Conservation (phyloP, 352 stramenopile species). For the Globisporangium splendens region DNA sequence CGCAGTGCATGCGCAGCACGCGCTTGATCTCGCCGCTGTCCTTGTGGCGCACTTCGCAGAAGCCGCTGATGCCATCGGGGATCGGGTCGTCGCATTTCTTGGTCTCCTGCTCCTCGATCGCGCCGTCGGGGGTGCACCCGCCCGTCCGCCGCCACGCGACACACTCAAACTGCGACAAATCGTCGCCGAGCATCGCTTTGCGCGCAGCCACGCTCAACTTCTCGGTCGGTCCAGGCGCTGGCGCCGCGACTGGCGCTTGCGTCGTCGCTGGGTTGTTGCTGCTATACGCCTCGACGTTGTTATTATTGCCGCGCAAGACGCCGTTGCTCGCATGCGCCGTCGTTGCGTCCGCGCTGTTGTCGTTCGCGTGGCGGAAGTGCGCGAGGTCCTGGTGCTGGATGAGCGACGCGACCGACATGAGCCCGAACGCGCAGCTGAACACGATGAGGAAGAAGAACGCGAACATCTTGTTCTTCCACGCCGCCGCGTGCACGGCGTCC, state of each 20-base stretch:
- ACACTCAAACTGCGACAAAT: slow-evolving; percentile 47
- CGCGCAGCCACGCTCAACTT: slow-evolving; percentile 12
- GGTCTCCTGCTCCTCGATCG: slow-evolving; percentile 26
- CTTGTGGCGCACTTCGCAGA: slow-evolving; percentile 40
- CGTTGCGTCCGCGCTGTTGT: slow-evolving; percentile 8
- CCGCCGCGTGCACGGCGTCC: neutral
- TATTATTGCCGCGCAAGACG: slow-evolving; percentile 12
- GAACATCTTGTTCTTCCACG: slow-evolving; percentile 16
- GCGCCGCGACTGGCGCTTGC: slow-evolving; percentile 2
- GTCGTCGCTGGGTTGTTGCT: neutral
- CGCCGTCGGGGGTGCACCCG: slow-evolving; percentile 38
- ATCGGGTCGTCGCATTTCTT: slow-evolving; percentile 34
- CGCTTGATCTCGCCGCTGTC: slow-evolving; percentile 21
- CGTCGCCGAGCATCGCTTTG: slow-evolving; percentile 9
- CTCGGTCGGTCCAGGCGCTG: neutral
- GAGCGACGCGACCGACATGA: slow-evolving; percentile 51
- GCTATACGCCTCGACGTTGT: slow-evolving; percentile 6
- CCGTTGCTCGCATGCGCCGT: too few relatives aligned
- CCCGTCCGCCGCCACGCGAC: slow-evolving; percentile 43
- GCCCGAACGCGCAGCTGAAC: slow-evolving; percentile 43
- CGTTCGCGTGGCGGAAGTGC: slow-evolving; percentile 1
- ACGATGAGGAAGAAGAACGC: slow-evolving; percentile 42
- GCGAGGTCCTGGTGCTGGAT: slow-evolving; percentile 43
- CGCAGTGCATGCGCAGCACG: slow-evolving; percentile 62
- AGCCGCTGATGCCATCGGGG: slow-evolving; percentile 38